Evolutionary conservation across 2,329 filamentous ascomycete genomes (phyloP).

Genomic region (Claviceps arundinis): DNA sequence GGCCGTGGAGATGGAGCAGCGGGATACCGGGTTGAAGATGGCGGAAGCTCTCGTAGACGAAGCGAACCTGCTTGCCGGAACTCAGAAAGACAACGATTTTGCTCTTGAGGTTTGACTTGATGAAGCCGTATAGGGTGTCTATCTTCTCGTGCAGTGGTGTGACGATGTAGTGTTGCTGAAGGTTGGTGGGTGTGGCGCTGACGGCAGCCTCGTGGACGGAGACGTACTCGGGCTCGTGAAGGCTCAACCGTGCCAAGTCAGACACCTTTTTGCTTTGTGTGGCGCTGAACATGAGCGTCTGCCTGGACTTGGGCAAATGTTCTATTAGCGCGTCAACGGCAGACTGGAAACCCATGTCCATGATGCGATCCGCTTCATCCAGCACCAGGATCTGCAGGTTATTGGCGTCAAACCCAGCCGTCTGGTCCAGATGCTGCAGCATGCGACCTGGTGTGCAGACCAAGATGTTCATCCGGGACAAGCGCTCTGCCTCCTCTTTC

Average conservation of each 20-base stretch:
- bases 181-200: constrained; percentile 64
- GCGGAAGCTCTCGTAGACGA: constrained; percentile 85
- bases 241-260: constrained; percentile 75
- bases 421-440: constrained; percentile 91
- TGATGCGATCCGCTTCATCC: constrained; percentile 90
- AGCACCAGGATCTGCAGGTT: constrained; percentile 87
- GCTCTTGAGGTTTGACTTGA: constrained; percentile 77
- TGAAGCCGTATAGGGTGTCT: constrained; percentile 84
- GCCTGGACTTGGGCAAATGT: constrained; percentile 71
- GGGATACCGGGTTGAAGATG: constrained; percentile 91
- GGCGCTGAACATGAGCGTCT: constrained; percentile 90
- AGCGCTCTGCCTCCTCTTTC: constrained; percentile 70
- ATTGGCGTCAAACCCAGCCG: constrained; percentile 75
- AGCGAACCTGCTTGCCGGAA: constrained; percentile 90
- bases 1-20: constrained; percentile 80
- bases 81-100: constrained; percentile 95
- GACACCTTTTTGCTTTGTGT: constrained; percentile 93
- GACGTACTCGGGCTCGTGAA: constrained; percentile 88
- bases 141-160: constrained; percentile 80
- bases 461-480: constrained; percentile 90
- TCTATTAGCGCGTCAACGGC: constrained; percentile 88
- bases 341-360: constrained; percentile 92
- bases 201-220: constrained; percentile 77
- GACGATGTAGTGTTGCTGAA: constrained; percentile 85
- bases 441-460: constrained; percentile 92